Conservation (phyloP, 148 eudicot species). For the Vaccinium corymbosum region DNA sequence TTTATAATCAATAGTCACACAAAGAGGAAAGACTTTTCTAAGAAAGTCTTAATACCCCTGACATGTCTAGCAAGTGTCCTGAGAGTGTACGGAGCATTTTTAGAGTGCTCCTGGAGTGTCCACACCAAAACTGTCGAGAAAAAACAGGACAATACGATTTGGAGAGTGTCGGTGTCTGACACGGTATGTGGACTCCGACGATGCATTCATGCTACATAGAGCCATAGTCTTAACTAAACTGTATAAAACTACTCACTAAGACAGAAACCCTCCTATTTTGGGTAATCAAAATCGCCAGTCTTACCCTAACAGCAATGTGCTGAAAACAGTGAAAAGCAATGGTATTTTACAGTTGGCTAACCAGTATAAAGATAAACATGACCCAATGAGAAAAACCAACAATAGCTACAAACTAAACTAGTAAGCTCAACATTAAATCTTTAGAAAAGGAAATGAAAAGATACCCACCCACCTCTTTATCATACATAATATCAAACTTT, state of each 20-base stretch:
- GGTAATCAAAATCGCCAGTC: neutral
- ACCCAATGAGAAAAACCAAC: neutral
- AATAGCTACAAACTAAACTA: neutral
- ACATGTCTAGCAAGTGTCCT: too few relatives aligned
- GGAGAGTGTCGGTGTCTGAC: too few relatives aligned
- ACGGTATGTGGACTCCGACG: too few relatives aligned
- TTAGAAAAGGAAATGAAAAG: neutral
- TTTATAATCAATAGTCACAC: too few relatives aligned
- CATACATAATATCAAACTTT: slow-evolving; percentile 40
- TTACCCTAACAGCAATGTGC: neutral
- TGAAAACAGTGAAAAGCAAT: neutral
- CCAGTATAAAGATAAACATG: neutral
- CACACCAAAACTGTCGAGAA: too few relatives aligned
- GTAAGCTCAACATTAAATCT: neutral
- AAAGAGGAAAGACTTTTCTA: too few relatives aligned
- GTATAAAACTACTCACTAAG: too few relatives aligned
- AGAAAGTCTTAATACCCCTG: too few relatives aligned
- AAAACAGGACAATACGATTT: too few relatives aligned
- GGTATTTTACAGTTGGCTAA: slow-evolving; percentile 2
- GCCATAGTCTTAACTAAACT: neutral
- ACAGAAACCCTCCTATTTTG: neutral
- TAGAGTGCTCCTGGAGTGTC: too few relatives aligned
- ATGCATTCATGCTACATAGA: too few relatives aligned
- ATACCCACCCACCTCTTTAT: slow-evolving; percentile 44
- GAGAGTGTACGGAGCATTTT: too few relatives aligned